Evolutionary conservation across 208 protist genomes (phyloP).

Genomic region (Leishmania guyanensis): DNA sequence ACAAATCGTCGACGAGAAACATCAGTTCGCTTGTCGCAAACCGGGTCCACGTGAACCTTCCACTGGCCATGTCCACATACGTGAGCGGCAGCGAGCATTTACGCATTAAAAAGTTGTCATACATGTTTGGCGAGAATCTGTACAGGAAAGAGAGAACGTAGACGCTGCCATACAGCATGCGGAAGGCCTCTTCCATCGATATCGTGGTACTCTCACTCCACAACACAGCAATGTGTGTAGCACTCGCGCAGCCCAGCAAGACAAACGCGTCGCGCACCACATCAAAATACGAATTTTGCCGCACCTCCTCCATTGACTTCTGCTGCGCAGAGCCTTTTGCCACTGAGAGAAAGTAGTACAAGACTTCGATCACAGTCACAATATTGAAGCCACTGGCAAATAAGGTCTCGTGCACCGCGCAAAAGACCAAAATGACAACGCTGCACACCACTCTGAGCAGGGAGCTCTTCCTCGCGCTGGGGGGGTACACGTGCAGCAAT

Average conservation of each 20-base stretch:
- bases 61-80: slow-evolving; percentile 38
- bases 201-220: slow-evolving; percentile 1
- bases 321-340: slow-evolving; percentile 52
- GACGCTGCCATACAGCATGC: slow-evolving; percentile 52
- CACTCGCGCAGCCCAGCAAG: slow-evolving; percentile 40
- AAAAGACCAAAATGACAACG: slow-evolving; percentile 55
- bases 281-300: slow-evolving; percentile 70
- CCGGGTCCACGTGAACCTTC: slow-evolving; percentile 17
- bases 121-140: slow-evolving; percentile 76
- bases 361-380: slow-evolving; percentile 57
- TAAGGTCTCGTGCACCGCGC: slow-evolving; percentile 61
- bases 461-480: slow-evolving; percentile 12
- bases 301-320: slow-evolving; percentile 29
- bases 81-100: slow-evolving; percentile 71
- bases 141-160: slow-evolving; percentile 79
- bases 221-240: slow-evolving; percentile 21
- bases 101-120: slow-evolving; percentile 72
- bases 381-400: slow-evolving; percentile 65
- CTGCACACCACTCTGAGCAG: slow-evolving; percentile 39
- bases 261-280: slow-evolving; percentile 47
- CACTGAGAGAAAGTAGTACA: slow-evolving; percentile 56
- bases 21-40: slow-evolving; percentile 51
- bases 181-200: slow-evolving; percentile 48
- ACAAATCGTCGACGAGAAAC: slow-evolving; percentile 79
- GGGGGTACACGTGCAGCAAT: slow-evolving; percentile 14